Percentiles rank a stretch among this genome's conserved stretches.
phyloP scores from a whole-genome alignment of 352 stramenopile species.

The Phytophthora colocasiae region DNA sequence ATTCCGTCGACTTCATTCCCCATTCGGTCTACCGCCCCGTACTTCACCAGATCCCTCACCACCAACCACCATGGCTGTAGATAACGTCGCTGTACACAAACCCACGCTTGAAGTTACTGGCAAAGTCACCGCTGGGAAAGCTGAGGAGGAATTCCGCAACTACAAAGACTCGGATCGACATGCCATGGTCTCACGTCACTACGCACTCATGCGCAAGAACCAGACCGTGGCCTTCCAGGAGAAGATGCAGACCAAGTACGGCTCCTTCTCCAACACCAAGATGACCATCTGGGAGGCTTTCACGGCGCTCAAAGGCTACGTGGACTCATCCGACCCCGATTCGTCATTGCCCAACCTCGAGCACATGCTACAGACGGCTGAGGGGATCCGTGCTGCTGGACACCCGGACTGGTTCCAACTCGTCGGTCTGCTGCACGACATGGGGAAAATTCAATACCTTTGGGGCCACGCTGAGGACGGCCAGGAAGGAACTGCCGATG shows the following conservation, averaged over 20 bases:
- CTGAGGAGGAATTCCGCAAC: conserved; percentile 78
- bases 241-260: conserved; percentile 80
- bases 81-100: conserved; percentile 15
- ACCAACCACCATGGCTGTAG: conserved; percentile 20
- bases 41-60: neutral
- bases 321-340: conserved; percentile 95
- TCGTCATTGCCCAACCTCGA: conserved; percentile 90
- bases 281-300: conserved; percentile 95
- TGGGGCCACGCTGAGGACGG: conserved; percentile 87
- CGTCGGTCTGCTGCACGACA: conserved; percentile 92
- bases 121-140: conserved; percentile 60
- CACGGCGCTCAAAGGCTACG: conserved; percentile 88
- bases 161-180: conserved; percentile 79
- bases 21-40: neutral
- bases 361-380: conserved; percentile 95
- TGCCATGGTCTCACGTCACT: conserved; percentile 75
- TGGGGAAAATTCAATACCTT: conserved; percentile 96
- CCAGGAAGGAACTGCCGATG: conserved; percentile 87
- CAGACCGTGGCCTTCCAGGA: conserved; percentile 75
- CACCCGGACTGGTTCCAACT: conserved; percentile 95
- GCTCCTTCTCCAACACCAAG: conserved; percentile 69
- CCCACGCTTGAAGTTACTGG: conserved; percentile 42
- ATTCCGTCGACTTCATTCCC: conserved; percentile 8
- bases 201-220: conserved; percentile 78
- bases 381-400: conserved; percentile 89